These are phyloP conservation scores for Usnea hakonensis DNA, from an alignment of 495 filamentous ascomycete genomes.

Conservation along the genomic window DNA sequence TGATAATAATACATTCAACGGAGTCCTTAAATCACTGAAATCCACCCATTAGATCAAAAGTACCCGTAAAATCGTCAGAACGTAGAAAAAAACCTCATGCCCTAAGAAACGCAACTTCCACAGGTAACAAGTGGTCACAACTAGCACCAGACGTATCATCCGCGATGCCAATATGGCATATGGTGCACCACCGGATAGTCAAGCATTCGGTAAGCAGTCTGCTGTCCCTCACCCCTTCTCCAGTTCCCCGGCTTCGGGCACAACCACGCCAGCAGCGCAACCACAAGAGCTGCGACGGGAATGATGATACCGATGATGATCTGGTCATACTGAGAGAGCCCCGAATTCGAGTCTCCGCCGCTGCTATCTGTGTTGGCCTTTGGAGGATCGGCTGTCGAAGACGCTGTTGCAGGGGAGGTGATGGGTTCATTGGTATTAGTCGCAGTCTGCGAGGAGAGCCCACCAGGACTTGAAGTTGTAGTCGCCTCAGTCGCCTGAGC, in stretches of 20 bases:
- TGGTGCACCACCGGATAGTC: background rate
- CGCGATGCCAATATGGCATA: background rate
- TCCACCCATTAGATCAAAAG: background rate
- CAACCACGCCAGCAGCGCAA: conserved; percentile 14
- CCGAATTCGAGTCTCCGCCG: background rate
- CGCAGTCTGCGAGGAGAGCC: background rate
- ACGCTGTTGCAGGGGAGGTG: background rate
- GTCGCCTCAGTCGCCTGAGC: conserved; percentile 2
- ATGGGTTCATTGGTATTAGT: conserved; percentile 1
- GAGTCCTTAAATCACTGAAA: background rate
- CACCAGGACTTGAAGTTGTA: background rate
- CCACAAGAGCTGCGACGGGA: background rate
- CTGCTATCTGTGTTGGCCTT: background rate
- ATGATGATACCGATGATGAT: conserved; percentile 9
- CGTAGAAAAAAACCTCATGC: too few species aligned
- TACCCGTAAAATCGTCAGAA: background rate
- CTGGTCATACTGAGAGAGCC: background rate
- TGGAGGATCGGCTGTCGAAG: background rate
- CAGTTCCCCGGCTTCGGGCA: conserved; percentile 1
- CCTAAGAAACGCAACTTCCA: background rate
- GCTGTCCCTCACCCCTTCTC: background rate
- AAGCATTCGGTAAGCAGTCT: background rate
- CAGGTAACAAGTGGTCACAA: background rate
- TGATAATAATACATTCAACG: background rate
- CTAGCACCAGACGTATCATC: background rate